Percentiles rank a stretch among this genome's conserved stretches.
Conservation (phyloP, 2,329 filamentous ascomycete genomes). For the Shiraia sp. region DNA sequence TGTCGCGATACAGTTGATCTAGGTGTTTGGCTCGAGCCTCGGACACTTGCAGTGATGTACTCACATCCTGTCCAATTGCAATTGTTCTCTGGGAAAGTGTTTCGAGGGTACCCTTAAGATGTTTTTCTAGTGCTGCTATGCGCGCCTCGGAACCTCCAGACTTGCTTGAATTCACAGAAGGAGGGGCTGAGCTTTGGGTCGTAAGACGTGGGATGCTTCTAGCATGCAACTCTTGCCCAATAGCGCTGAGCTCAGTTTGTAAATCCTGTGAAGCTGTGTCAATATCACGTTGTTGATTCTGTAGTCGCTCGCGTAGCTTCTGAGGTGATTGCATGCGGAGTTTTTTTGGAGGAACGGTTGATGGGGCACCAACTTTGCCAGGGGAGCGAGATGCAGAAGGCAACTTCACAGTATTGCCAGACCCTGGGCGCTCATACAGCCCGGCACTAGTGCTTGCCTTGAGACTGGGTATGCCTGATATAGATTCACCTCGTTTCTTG, state of each 20-base stretch:
- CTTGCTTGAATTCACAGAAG: constrained; percentile 17
- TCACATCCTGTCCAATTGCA: constrained; percentile 70
- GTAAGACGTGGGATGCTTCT: constrained; percentile 36
- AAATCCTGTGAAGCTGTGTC: constrained; percentile 70
- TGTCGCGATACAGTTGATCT: constrained; percentile 86
- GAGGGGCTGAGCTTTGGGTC: constrained; percentile 34
- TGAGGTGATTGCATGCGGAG: constrained; percentile 63
- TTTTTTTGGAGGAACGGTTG: constrained; percentile 28
- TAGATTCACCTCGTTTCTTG: constrained; percentile 51
- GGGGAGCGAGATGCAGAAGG: constrained; percentile 51
- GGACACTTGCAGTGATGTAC: constrained; percentile 70
- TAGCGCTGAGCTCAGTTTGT: constrained; percentile 75
- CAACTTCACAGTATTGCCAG: constrained; percentile 62
- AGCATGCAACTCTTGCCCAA: constrained; percentile 75
- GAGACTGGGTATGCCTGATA: constrained; percentile 56
- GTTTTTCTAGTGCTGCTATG: constrained; percentile 69
- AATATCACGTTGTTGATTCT: constrained; percentile 76
- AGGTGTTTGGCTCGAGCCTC: constrained; percentile 81
- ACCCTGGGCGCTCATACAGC: constrained; percentile 54
- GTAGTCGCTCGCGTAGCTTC: constrained; percentile 77
- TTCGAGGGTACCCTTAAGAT: constrained; percentile 56
- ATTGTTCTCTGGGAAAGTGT: constrained; percentile 35
- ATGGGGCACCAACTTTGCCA: constrained; percentile 26
- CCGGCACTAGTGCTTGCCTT: constrained; percentile 49
- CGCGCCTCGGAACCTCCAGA: constrained; percentile 55